Base-by-base conservation (phyloP, 2,329 filamentous ascomycete genomes). In the Hysterium pulicare region DNA sequence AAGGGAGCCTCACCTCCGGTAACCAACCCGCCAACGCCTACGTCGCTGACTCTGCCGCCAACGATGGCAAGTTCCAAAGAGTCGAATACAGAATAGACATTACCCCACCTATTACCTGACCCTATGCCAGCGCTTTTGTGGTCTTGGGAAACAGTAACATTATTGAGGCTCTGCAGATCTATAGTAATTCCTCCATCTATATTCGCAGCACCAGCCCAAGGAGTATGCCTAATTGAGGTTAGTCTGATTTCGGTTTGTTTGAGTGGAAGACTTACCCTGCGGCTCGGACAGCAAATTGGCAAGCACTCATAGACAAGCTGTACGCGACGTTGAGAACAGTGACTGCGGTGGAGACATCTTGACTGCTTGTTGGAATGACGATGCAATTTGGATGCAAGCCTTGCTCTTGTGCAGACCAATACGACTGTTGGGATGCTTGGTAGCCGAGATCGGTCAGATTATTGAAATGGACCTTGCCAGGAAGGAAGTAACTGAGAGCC, bases 161-260 rank as follows among this genome's bases (percentile, higher is more conserved):
- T 34, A 28, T 57, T 55, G 41, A 63, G 36, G 24, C 44, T 49
- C 13, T 54, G 49, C 31, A 60, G 33, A 40, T 64, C 58, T 21
- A 64, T 51, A 2, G 57, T 60, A 7, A 61, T 53, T 24, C 55
- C 57, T 13, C 48, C 48, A 2, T 56, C 48, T 17, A 60, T 59
- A 20, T 61, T 61, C 7, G 55, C 54, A 20, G 52, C 44, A 7
- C 57, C 58, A 13, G 49, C 52, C 13, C 47, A 41, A 8, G 54
- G 53, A 4, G 55, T 55, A 30, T 61, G 56, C 2, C 58, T 55
- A n/a, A 19, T 16, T 19, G n/a, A 31, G 19, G n/a, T 31, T 24
- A 31, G 20, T 26, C 8, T 24, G 19, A 24, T 16, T 21, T 16
- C n/a, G 31, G 6, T 17, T 23, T 24, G 13, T n/a, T 3, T 6